Base-by-base conservation (phyloP, 257 asterid species). In the Petunia secreta region DNA sequence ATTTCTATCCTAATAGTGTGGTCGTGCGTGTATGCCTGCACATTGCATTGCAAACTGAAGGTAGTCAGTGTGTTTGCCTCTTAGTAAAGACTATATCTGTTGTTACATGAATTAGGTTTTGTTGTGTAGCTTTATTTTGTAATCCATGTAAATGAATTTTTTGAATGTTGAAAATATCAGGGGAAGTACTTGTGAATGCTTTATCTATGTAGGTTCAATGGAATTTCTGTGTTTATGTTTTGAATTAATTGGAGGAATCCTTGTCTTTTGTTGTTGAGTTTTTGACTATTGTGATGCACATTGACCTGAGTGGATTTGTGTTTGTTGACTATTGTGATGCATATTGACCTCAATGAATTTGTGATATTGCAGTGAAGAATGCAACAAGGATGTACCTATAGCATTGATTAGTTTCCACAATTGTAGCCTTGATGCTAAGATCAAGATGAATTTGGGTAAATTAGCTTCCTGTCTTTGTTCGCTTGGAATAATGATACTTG, bases 391-490 rank as follows among this genome's bases (percentile, higher is more conserved):
- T 84, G 98, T 93, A 2, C 90, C 96, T 0, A 93, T 95, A 15
- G 97, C 98, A 25, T 84, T 93, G 88, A 95, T 95, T 10, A 85
- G 85, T 85, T 93, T 95, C 85, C 98, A 93, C 77, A 79, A 86
- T 39, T 93, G 98, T 11, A 93, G 92, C 79, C 91, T 93, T 3
- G 97, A 95, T 79, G 97, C 98, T 13, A 86, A 88, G 82, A 91
- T 95, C 63, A 95, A 90, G 88, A 91, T 89, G 94, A 89, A 89
- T 80, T 89, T 94, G 34, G 98, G 98, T 91, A 84, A 41, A 60
- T 6, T 3, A 5, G 0, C 1, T 1, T 2, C 16, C 39, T 40
- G n/a, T 34, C 25, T 13, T 2, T 57, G 1, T 48, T 4, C 60
- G 1, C 14, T 73, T 50, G 25, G 1, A 48, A 11, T 38, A 34